Base-by-base conservation (phyloP, 768 basidiomycete genomes). In the Trametes cingulata region DNA sequence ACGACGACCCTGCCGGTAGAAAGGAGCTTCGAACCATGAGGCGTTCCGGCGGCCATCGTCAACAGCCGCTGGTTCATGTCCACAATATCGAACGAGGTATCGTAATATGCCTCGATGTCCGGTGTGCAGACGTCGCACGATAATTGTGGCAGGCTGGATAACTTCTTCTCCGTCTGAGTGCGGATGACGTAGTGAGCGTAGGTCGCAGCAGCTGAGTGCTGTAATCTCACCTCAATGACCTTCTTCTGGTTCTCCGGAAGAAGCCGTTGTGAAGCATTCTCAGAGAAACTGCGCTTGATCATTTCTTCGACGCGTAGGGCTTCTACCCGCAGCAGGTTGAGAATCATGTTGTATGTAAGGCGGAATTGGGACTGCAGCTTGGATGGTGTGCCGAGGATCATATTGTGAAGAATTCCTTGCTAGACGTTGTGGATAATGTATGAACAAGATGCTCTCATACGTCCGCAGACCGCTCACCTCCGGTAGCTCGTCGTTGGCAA, bases 231-330 rank as follows among this genome's bases (percentile, higher is more conserved):
- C 79, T 96, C 88, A 2, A 79, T 71, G 22, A 98, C 91, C 70
- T 88, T 84, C 71, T 89, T 87, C 73, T 98, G 94, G 62, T 98
- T 93, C 55, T 96, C 94, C 4, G 97, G 97, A 29, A 98, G 77
- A 43, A 98, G 77, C 39, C 88, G 81, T 69, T 99, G 97, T 0
- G 97, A 90, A 1, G 94, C 88, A 70, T 98, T 98, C 77, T 99
- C 97, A 17, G 97, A 98, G 74, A 99, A 99, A 72, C 93, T 95
- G 39, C 97, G 83, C 73, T 98, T 98, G 71, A 99, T 98, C 97
- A 99, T 99, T 74, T 99, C 97, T 70, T 99, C 97, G 17, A 98
- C 96, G 60, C 87, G 82, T 47, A 99, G 79, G 0, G 97, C 95
- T 70, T 99, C 97, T 10, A 99, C 97, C 19, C 97, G 87, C 10